These are phyloP conservation scores for Tephrocybe sp. DNA, from an alignment of 768 basidiomycete species.

Conservation along the genomic window DNA sequence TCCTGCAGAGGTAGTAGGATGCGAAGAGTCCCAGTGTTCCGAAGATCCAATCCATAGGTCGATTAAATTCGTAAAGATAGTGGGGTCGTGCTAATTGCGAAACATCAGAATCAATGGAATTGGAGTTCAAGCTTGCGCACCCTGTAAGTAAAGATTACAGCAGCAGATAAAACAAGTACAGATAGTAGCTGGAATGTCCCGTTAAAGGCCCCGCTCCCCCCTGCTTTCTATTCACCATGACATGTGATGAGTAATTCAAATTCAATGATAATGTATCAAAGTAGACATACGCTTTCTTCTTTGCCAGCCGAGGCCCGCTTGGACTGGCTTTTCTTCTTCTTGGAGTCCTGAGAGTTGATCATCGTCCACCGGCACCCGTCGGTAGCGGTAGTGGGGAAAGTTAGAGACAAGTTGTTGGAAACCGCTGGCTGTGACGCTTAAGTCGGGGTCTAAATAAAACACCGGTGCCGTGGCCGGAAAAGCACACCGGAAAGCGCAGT, in stretches of 20 bases:
- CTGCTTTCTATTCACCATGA: constrained; percentile 4
- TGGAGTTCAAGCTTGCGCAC: constrained; percentile 6
- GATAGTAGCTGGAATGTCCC: constrained; percentile 5
- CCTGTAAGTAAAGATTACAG: constrained; percentile 9
- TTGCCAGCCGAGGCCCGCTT: constrained; percentile 3
- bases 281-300: constrained; percentile 6
- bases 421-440: constrained; percentile 5
- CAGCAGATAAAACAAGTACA: constrained; percentile 6
- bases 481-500: no score
- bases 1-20: constrained; percentile 17
- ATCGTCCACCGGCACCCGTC: constrained; percentile 9
- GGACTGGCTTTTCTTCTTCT: constrained; percentile 10
- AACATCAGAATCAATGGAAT: neutral
- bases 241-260: neutral
- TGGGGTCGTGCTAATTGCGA: constrained; percentile 10
- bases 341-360: constrained; percentile 3
- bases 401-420: neutral
- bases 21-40: constrained; percentile 31
- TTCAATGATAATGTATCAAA: neutral
- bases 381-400: constrained; percentile 2
- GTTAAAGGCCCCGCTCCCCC: neutral
- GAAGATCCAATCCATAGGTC: constrained; percentile 40
- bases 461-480: no score
- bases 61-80: constrained; percentile 23
- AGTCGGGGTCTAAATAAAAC: no score